Evolutionary conservation across 202 grass and related monocot species (phyloP).

Genomic region (Setaria viridis): DNA sequence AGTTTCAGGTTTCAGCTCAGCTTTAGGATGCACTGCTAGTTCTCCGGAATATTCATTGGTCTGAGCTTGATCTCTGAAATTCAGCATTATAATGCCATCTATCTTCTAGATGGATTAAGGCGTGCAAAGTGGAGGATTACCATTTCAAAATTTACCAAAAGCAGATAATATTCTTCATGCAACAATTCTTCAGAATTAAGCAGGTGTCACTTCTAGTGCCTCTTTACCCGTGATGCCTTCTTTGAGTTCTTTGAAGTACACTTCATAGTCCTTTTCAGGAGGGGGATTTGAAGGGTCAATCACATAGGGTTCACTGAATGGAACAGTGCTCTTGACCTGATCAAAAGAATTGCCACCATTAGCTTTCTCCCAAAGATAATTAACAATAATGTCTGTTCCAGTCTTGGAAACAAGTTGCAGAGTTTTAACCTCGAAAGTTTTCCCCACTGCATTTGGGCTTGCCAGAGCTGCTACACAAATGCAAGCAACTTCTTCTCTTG

Average conservation of each 20-base stretch:
- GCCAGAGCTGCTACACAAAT: constrained; percentile 85
- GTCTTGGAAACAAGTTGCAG: constrained; percentile 1
- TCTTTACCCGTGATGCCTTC: constrained; percentile 90
- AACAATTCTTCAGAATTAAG: constrained; percentile 57
- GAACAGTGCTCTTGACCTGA: constrained; percentile 95
- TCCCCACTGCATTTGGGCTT: constrained; percentile 81
- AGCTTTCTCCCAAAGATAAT: constrained; percentile 30
- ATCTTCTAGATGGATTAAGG: constrained; percentile 19
- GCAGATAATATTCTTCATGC: constrained; percentile 3
- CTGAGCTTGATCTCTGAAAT: constrained; percentile 22
- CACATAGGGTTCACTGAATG: constrained; percentile 80
- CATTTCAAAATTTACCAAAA: constrained; percentile 21
- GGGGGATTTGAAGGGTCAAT: constrained; percentile 87
- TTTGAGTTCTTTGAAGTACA: constrained; percentile 88
- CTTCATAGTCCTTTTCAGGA: constrained; percentile 81
- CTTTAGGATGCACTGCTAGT: neutral
- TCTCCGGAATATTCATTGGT: neutral
- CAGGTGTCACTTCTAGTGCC: constrained; percentile 70
- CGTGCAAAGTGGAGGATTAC: constrained; percentile 10
- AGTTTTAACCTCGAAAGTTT: constrained; percentile 83
- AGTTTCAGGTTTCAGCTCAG: neutral
- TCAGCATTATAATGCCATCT: neutral
- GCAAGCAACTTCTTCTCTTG: constrained; percentile 86
- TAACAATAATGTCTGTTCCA: neutral
- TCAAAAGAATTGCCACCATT: constrained; percentile 24